phyloP scores from a whole-genome alignment of 208 protist genomes.

The Porcisia deanei region DNA sequence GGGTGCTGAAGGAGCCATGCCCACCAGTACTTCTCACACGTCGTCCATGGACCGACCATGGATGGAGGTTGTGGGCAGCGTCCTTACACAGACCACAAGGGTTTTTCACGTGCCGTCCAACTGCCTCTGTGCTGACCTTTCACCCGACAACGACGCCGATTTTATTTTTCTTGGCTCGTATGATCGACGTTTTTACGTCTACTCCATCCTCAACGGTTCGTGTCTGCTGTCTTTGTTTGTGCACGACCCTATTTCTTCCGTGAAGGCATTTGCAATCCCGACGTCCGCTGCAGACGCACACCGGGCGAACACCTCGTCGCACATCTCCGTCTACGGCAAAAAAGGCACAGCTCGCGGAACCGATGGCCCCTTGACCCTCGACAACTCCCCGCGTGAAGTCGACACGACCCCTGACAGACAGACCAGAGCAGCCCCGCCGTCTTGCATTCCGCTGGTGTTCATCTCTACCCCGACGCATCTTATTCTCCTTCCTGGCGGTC shows the following conservation, averaged over 20 bases:
- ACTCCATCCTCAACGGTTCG: constrained; percentile 48
- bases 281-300: constrained; percentile 1
- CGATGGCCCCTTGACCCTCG: not conserved
- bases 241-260: constrained; percentile 71
- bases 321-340: constrained; percentile 12
- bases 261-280: constrained; percentile 66
- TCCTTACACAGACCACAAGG: constrained; percentile 10
- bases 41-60: constrained; percentile 5
- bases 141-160: constrained; percentile 30
- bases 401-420: not conserved
- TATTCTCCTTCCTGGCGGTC: constrained; percentile 19
- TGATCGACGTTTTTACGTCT: constrained; percentile 83
- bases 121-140: constrained; percentile 73
- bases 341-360: not conserved
- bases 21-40: constrained; percentile 16
- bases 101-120: constrained; percentile 84
- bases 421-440: not conserved
- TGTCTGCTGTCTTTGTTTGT: constrained; percentile 77
- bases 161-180: constrained; percentile 78
- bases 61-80: constrained; percentile 4
- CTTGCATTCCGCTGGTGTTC: constrained; percentile 22
- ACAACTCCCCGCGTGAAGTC: not conserved
- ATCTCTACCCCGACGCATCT: constrained; percentile 29
- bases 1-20: not conserved
- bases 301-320: constrained; percentile 12